These are phyloP conservation scores for Lachancea fermentati DNA, from an alignment of 805 yeast genomes.

Conservation along the genomic window DNA sequence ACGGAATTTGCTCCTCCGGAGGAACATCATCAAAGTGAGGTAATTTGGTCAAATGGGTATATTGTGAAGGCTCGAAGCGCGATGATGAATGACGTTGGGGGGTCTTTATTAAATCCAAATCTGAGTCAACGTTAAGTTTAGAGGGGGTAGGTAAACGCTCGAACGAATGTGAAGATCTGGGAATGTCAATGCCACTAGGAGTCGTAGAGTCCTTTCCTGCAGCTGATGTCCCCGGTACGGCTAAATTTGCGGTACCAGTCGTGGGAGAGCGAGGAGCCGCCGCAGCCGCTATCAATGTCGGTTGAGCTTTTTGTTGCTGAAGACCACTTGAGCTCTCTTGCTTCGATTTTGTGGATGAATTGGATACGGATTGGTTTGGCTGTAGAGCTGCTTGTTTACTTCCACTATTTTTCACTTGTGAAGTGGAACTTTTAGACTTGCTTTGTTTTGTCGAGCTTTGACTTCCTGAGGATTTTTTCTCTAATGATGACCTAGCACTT, in stretches of 20 bases:
- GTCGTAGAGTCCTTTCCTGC: conserved; percentile 19
- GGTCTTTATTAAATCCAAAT: conserved; percentile 73
- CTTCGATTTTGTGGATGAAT: conserved; percentile 4
- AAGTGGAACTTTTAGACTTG: conserved; percentile 4
- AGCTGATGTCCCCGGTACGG: conserved; percentile 12
- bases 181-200: conserved; percentile 31
- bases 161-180: conserved; percentile 44
- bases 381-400: too few relatives aligned
- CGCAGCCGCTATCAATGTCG: conserved; percentile 27
- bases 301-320: conserved; percentile 13
- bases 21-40: conserved; percentile 87
- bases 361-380: too few relatives aligned
- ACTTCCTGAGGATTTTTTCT: too few relatives aligned
- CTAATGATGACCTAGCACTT: conserved; percentile 12
- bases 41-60: conserved; percentile 62
- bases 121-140: conserved; percentile 50
- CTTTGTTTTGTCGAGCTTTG: too few relatives aligned
- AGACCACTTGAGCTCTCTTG: conserved; percentile 1
- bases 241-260: conserved; percentile 11
- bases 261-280: conserved; percentile 16
- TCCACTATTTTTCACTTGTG: conserved; percentile 4
- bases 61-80: conserved; percentile 74
- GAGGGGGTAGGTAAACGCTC: conserved; percentile 57
- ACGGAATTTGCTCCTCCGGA: conserved; percentile 63
- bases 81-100: conserved; percentile 93